phyloP scores from a whole-genome alignment of 2,329 filamentous ascomycete genomes.

The Sporothrix inflata region DNA sequence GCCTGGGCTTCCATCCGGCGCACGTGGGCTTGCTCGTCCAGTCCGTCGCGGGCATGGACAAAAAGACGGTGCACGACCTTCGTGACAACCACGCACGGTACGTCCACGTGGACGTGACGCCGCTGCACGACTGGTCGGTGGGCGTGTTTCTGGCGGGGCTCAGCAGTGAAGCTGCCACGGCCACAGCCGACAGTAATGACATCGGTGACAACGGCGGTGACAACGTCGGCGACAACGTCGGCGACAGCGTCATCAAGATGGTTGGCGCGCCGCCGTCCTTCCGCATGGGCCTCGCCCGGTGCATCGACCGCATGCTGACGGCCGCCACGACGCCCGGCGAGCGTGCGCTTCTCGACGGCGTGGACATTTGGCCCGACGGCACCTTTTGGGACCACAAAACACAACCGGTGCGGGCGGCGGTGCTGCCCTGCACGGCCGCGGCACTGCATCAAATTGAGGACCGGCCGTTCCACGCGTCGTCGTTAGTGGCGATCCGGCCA shows the following conservation, averaged over 20 bases:
- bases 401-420: neutral
- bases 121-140: neutral
- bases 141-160: neutral
- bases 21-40: neutral
- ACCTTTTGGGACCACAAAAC: neutral
- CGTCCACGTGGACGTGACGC: neutral
- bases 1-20: neutral
- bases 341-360: neutral
- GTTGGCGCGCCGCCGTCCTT: neutral
- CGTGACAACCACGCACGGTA: neutral
- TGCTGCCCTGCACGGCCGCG: neutral
- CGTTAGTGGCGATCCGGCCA: slow-evolving; percentile 10
- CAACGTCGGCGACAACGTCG: too few relatives aligned
- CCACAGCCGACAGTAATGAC: neutral
- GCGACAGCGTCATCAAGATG: too few relatives aligned
- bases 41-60: neutral
- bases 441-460: neutral
- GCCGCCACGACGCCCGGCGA: neutral
- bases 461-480: neutral
- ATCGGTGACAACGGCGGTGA: too few relatives aligned
- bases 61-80: too few relatives aligned
- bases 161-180: neutral
- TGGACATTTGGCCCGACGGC: slow-evolving; percentile 20
- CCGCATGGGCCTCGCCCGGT: slow-evolving; percentile 20
- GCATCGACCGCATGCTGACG: neutral